These are phyloP conservation scores for Solanum raphanifolium DNA, from an alignment of 257 asterid species.

Conservation along the genomic window DNA sequence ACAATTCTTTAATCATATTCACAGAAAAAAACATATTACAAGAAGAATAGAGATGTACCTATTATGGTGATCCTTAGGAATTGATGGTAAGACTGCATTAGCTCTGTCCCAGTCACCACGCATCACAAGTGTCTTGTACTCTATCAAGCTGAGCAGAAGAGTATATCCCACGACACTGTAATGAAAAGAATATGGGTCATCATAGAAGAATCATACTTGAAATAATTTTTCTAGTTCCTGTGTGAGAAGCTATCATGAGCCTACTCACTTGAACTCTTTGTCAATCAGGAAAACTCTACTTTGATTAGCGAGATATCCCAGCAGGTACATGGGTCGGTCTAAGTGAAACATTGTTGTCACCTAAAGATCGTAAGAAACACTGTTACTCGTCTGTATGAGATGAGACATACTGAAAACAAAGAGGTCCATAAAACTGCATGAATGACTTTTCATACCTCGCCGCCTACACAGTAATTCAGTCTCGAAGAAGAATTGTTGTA, in stretches of 20 bases:
- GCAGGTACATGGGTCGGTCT: slow-evolving; percentile 96
- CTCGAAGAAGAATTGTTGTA: slow-evolving; percentile 95
- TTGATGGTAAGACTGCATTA: slow-evolving; percentile 65
- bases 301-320: slow-evolving; percentile 92
- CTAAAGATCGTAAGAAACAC: slow-evolving; percentile 24
- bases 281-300: slow-evolving; percentile 83
- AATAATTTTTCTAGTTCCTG: neutral
- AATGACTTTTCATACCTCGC: slow-evolving; percentile 54
- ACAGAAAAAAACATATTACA: neutral
- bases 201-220: neutral
- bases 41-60: slow-evolving; percentile 28
- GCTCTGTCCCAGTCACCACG: slow-evolving; percentile 94
- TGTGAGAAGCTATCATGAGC: neutral
- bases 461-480: slow-evolving; percentile 96
- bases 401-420: neutral
- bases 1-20: neutral
- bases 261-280: slow-evolving; percentile 93
- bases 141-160: slow-evolving; percentile 81
- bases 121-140: slow-evolving; percentile 95
- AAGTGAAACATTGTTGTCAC: slow-evolving; percentile 96
- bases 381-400: neutral
- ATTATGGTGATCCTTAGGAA: slow-evolving; percentile 84
- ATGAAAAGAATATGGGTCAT: slow-evolving; percentile 5
- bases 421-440: neutral
- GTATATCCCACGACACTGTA: slow-evolving; percentile 83